Conservation (phyloP, 768 basidiomycete genomes). For the Cystoderma amianthinum region DNA sequence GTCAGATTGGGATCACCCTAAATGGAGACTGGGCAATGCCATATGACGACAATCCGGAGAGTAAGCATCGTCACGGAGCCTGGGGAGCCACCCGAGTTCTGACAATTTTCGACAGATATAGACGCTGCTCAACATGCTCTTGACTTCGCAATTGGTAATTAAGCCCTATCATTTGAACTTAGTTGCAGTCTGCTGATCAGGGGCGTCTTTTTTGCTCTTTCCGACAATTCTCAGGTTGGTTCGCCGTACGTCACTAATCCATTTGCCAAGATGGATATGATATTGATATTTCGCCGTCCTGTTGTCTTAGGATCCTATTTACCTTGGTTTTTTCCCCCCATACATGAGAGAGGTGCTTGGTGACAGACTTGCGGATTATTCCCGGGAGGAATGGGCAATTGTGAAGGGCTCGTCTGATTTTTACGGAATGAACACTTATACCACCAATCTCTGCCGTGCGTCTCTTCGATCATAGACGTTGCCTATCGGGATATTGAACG, state of each 20-base stretch:
- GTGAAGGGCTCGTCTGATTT: slow-evolving; percentile 65
- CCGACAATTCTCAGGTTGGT: too few species aligned
- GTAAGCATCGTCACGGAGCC: slow-evolving; percentile 26
- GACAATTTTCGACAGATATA: slow-evolving; percentile 32
- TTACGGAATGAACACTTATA: slow-evolving; percentile 71
- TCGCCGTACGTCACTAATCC: slow-evolving; percentile 34
- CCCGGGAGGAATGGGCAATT: slow-evolving; percentile 44
- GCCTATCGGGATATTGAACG: not conserved
- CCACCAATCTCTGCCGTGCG: slow-evolving; percentile 56
- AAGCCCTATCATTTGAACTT: not conserved
- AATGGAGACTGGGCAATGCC: slow-evolving; percentile 65
- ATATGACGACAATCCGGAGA: slow-evolving; percentile 54
- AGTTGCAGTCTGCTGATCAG: too few species aligned
- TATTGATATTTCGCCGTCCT: not conserved
- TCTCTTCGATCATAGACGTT: not conserved
- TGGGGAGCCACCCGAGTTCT: not conserved
- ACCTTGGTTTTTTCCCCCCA: slow-evolving; percentile 63
- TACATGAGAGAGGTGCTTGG: slow-evolving; percentile 51
- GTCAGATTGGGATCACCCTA: slow-evolving; percentile 66
- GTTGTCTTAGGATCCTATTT: slow-evolving; percentile 46
- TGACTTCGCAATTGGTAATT: slow-evolving; percentile 53
- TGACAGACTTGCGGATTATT: slow-evolving; percentile 52
- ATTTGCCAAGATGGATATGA: not conserved
- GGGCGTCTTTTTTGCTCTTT: too few species aligned
- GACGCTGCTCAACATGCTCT: slow-evolving; percentile 57